Conservation (phyloP, 768 basidiomycete genomes). For the Sporobolomyces phaffii region DNA sequence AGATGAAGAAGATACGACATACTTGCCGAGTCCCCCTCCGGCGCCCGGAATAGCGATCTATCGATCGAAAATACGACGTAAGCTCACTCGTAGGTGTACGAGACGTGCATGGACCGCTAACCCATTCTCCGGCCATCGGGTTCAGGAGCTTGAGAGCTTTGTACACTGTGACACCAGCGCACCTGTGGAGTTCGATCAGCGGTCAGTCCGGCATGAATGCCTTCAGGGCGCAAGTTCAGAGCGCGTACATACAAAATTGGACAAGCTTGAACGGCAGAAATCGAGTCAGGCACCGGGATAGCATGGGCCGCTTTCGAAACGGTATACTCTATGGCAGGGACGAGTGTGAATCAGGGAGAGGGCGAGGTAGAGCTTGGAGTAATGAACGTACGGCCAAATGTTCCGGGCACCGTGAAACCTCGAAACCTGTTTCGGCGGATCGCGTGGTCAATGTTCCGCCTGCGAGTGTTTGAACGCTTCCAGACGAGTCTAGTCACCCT, state of each 20-base stretch:
- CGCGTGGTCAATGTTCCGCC: too few species aligned
- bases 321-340: background rate
- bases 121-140: background rate
- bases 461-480: background rate
- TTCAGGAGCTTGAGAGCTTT: slow-evolving; percentile 1
- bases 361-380: background rate
- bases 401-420: slow-evolving; percentile 1
- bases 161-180: background rate
- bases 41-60: slow-evolving; percentile 3
- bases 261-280: background rate
- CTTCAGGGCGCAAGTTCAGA: background rate
- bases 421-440: too few species aligned
- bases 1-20: too few species aligned
- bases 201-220: background rate
- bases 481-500: background rate
- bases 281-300: background rate
- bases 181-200: background rate
- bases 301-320: slow-evolving; percentile 6
- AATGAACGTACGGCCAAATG: background rate
- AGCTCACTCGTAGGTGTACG: too few species aligned
- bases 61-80: background rate
- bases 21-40: slow-evolving; percentile 7
- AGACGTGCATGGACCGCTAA: background rate
- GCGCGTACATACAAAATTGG: background rate
- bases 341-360: background rate